Evolutionary conservation across 2,329 filamentous ascomycete species (phyloP).

Genomic region (Coniochaeta sp.): DNA sequence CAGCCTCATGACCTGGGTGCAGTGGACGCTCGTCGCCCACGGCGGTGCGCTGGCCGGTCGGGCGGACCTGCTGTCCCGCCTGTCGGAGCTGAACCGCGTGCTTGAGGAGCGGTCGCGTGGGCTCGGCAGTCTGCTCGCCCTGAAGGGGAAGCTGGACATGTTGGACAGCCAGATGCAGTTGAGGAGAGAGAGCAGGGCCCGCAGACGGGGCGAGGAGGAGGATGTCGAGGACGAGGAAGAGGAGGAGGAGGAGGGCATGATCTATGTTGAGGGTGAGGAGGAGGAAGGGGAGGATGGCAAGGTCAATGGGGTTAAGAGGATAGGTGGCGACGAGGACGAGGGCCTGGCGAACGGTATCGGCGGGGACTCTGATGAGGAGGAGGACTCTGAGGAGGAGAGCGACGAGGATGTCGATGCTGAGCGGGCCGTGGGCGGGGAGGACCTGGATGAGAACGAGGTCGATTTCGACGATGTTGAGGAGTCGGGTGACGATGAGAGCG

Average conservation of each 20-base stretch:
- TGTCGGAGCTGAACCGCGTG: slow-evolving; percentile 76
- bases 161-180: slow-evolving; percentile 83
- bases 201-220: slow-evolving; percentile 40
- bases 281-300: slow-evolving; percentile 7
- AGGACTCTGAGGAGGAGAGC: slow-evolving; percentile 12
- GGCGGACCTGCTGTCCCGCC: slow-evolving; percentile 70
- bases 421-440: slow-evolving; percentile 11
- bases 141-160: slow-evolving; percentile 96
- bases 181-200: slow-evolving; percentile 50
- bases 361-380: slow-evolving; percentile 10
- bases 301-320: slow-evolving; percentile 2
- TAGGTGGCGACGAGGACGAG: slow-evolving; percentile 5
- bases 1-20: slow-evolving; percentile 88
- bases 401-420: slow-evolving; percentile 11
- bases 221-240: slow-evolving; percentile 48
- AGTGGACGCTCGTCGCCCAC: slow-evolving; percentile 88
- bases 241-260: slow-evolving; percentile 61
- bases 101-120: slow-evolving; percentile 80
- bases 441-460: slow-evolving; percentile 23
- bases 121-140: slow-evolving; percentile 70
- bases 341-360: slow-evolving; percentile 7
- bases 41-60: slow-evolving; percentile 85
- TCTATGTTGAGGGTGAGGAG: slow-evolving; percentile 70
- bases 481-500: slow-evolving; percentile 23
- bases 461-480: slow-evolving; percentile 25